Conservation (phyloP, 1,139 yeast genomes). For the Geotrichum reessii region DNA sequence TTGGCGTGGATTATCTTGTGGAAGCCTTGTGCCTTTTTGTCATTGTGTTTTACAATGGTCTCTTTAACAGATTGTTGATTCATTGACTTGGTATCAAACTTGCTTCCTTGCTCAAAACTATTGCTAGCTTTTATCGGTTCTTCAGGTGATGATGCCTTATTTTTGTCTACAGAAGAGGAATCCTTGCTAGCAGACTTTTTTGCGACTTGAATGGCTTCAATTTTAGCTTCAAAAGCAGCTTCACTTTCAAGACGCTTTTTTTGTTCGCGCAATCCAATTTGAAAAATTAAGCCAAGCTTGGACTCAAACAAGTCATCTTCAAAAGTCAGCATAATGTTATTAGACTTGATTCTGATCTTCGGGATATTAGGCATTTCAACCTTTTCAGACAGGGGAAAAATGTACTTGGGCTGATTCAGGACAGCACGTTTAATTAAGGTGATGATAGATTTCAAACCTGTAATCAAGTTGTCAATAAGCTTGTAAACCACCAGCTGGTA, state of each 20-base stretch:
- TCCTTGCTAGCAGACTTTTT: slow-evolving; percentile 12
- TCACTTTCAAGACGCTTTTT: slow-evolving; percentile 55
- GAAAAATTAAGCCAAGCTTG: slow-evolving; percentile 67
- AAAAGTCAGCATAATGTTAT: slow-evolving; percentile 45
- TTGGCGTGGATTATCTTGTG: neutral
- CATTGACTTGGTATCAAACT: neutral
- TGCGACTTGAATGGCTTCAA: slow-evolving; percentile 27
- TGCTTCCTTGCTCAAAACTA: neutral
- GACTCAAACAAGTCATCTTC: slow-evolving; percentile 89
- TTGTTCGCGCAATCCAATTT: slow-evolving; percentile 71
- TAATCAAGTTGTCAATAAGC: slow-evolving; percentile 59
- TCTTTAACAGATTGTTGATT: neutral
- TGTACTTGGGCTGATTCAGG: slow-evolving; percentile 38
- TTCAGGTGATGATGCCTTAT: neutral
- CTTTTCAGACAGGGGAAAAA: slow-evolving; percentile 38
- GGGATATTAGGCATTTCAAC: slow-evolving; percentile 43
- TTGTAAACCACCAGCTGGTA: slow-evolving; percentile 61
- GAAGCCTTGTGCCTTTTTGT: neutral
- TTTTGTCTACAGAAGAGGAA: neutral
- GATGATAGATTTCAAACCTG: slow-evolving; percentile 52
- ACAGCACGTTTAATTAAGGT: slow-evolving; percentile 52
- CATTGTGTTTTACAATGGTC: neutral
- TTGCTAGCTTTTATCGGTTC: neutral
- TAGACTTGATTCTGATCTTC: slow-evolving; percentile 46
- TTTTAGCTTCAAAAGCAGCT: slow-evolving; percentile 47